Percentiles rank a stretch among this genome's conserved stretches.
Conservation (phyloP, 2,329 filamentous ascomycete species). For the Microdochium trichocladiopsis region DNA sequence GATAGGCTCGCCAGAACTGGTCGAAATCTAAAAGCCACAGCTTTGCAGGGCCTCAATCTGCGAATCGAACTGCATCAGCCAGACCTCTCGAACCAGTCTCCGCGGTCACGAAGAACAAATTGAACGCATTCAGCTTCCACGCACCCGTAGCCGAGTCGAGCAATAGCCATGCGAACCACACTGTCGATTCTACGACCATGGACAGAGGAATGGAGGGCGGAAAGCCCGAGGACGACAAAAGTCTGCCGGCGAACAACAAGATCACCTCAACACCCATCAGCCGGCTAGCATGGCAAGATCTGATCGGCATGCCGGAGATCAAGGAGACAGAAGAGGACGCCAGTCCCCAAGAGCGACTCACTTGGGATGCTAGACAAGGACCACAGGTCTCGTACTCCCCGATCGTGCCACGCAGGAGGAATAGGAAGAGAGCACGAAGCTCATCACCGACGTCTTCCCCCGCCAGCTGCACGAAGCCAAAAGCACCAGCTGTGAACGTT, state of each 20-base stretch:
- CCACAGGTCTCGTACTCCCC: slow-evolving; percentile 33
- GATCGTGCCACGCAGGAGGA: slow-evolving; percentile 39
- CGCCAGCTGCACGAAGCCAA: slow-evolving; percentile 32
- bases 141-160: slow-evolving; percentile 19
- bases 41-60: neutral
- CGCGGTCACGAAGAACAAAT: slow-evolving; percentile 51
- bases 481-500: slow-evolving; percentile 45
- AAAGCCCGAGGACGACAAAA: slow-evolving; percentile 2
- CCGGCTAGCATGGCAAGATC: slow-evolving; percentile 50
- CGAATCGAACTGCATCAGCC: neutral
- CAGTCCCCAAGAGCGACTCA: slow-evolving; percentile 54
- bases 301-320: slow-evolving; percentile 38
- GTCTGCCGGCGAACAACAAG: slow-evolving; percentile 11
- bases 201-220: slow-evolving; percentile 1
- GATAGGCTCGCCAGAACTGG: slow-evolving; percentile 33
- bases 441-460: slow-evolving; percentile 69
- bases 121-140: slow-evolving; percentile 50
- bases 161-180: slow-evolving; percentile 11
- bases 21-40: slow-evolving; percentile 44
- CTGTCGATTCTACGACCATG: slow-evolving; percentile 2
- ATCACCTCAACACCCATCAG: slow-evolving; percentile 40
- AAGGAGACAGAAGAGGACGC: slow-evolving; percentile 36
- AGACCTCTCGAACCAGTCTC: slow-evolving; percentile 42
- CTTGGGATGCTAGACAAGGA: slow-evolving; percentile 50
- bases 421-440: slow-evolving; percentile 63